phyloP scores from a whole-genome alignment of 371 early-diverging fungal species.

The Blakeslea trispora region DNA sequence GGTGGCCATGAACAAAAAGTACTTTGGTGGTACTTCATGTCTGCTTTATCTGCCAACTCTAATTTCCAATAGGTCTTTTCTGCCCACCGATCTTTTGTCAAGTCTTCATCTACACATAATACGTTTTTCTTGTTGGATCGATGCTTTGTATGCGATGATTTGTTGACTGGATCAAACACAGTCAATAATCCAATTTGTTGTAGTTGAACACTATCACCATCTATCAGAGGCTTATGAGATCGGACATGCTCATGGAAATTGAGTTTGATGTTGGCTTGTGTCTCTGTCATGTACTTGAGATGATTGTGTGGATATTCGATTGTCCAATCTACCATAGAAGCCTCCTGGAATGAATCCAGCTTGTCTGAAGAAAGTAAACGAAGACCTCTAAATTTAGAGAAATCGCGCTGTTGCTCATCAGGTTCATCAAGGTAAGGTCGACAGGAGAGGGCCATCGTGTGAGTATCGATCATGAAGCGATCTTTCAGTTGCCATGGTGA shows the following conservation, averaged over 20 bases:
- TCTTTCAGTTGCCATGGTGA: constrained; percentile 12
- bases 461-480: constrained; percentile 6
- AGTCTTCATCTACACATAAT: constrained; percentile 25
- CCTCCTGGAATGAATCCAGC: neutral
- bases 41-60: constrained; percentile 12
- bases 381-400: constrained; percentile 9
- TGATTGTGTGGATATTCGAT: constrained; percentile 64
- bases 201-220: constrained; percentile 37
- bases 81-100: constrained; percentile 4
- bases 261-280: constrained; percentile 16
- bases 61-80: constrained; percentile 21
- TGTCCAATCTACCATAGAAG: constrained; percentile 31
- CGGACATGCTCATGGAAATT: constrained; percentile 43
- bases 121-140: constrained; percentile 18
- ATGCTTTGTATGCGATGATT: neutral
- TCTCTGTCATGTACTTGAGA: constrained; percentile 38
- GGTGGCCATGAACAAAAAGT: constrained; percentile 11
- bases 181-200: constrained; percentile 31
- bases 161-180: constrained; percentile 14
- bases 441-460: constrained; percentile 24
- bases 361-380: neutral
- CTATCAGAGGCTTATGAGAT: constrained; percentile 29
- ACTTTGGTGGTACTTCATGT: constrained; percentile 5
- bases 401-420: neutral
- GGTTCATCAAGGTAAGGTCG: constrained; percentile 9